Evolutionary conservation across 2,329 filamentous ascomycete genomes (phyloP), one percentile per base, ranked within the genome.

Genomic region (Aspergillus fructus): DNA sequence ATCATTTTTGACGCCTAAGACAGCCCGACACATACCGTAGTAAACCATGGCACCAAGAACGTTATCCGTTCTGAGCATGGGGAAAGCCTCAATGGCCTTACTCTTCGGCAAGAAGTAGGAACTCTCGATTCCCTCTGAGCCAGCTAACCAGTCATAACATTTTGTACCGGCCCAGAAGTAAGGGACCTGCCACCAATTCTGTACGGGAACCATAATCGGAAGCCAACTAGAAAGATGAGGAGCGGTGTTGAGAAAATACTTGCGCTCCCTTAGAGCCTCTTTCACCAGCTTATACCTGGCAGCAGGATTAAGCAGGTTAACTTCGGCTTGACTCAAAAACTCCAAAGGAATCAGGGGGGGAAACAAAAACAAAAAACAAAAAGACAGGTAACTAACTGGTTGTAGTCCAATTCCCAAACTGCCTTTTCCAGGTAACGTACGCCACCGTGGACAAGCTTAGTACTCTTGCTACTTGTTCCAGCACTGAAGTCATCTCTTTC

Each of bases 61-160:
- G 63, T 89, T 86, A 42, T 89, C 87, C 70, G 86, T 88, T 77
- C 91, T 93, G 63, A 96, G 76, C 91, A 96, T 94, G 7, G 91
- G 91, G 70, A 96, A 96, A 2, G 89, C 89, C 71, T 93, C 90
- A 61, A 96, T 80, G 8, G 91, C 90, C 76, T 93, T 93, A 73
- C 89, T 93, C 74, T 88, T 88, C 23, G 90, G 93, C 69, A 96
- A 78, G 72, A 96, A 96, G 77, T 96, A 96, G 5, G 90, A 93
- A 67, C 85, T 91, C 74, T 96, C 91, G 68, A 96, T 93, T 55
- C 91, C 91, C 74, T 96, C 91, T 41, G 88, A 88, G 13, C 91
- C 91, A 66, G 91, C 91, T 63, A 96, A 81, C 66, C 92, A 85
- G 75, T 96, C 91, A 75, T 96, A 96, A 64, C 86, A 85, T 74